Percentiles rank a stretch among this genome's conserved stretches.
Conservation (phyloP, 2,329 filamentous ascomycete species). For the Cytospora piceicola region DNA sequence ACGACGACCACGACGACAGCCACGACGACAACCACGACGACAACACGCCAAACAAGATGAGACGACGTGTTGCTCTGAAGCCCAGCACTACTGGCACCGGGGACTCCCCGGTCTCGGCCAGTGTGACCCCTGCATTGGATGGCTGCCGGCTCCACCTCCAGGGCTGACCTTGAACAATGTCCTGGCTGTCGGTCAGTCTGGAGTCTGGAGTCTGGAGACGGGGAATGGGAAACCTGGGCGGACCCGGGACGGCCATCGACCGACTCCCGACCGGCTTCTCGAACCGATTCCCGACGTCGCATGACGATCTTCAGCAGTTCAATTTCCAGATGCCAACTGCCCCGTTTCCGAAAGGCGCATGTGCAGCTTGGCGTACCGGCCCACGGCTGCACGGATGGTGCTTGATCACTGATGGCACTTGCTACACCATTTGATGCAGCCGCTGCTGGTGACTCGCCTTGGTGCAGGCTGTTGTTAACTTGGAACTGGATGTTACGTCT, state of each 20-base stretch:
- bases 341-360: neutral
- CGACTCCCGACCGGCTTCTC: constrained; percentile 4
- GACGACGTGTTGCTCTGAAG: neutral
- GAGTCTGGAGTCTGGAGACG: neutral
- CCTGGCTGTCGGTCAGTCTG: no score
- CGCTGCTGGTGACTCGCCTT: no score
- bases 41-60: neutral
- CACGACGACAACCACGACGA: neutral
- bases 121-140: neutral
- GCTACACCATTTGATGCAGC: no score
- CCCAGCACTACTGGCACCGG: neutral
- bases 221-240: no score
- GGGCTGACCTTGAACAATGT: constrained; percentile 16
- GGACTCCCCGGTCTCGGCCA: neutral
- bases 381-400: no score
- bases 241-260: neutral
- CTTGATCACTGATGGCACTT: no score
- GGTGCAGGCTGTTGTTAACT: no score
- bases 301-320: neutral
- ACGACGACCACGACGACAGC: neutral
- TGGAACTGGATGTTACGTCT: no score
- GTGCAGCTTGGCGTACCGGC: neutral
- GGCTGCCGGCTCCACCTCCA: constrained; percentile 11
- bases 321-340: neutral
- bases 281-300: constrained; percentile 18